Percentiles rank a stretch among this genome's conserved stretches.
Evolutionary conservation across 192 early-diverging fungal genomes (phyloP).

Genomic region (Podila clonocystis): DNA sequence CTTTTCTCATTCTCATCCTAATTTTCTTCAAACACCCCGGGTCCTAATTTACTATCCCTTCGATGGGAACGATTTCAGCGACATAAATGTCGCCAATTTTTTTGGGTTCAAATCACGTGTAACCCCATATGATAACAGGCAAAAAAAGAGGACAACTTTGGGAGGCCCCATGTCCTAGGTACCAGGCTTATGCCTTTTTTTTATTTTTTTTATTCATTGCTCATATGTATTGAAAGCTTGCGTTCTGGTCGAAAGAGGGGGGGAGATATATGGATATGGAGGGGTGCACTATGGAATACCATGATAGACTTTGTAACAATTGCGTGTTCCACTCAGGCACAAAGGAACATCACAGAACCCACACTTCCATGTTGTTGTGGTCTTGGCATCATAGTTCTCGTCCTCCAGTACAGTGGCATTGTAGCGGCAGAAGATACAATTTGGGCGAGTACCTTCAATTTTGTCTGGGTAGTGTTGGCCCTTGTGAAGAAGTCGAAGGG

Average conservation of each 20-base stretch:
- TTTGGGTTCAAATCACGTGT: too few relatives aligned
- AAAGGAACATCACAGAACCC: background rate
- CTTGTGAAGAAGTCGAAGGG: background rate
- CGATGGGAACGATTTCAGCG: too few relatives aligned
- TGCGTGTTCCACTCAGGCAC: background rate
- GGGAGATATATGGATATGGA: background rate
- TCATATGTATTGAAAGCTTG: background rate
- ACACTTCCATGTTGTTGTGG: background rate
- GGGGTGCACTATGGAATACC: background rate
- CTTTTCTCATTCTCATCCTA: too few relatives aligned
- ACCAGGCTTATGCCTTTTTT: too few relatives aligned
- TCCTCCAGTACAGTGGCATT: background rate
- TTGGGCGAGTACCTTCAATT: background rate
- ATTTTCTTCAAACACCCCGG: too few relatives aligned
- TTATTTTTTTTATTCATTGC: background rate
- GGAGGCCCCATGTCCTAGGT: too few relatives aligned
- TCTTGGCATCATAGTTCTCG: background rate
- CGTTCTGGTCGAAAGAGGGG: background rate
- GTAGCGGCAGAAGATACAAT: background rate
- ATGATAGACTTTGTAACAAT: background rate
- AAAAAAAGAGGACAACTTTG: too few relatives aligned
- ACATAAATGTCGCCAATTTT: too few relatives aligned
- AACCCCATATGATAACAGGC: too few relatives aligned
- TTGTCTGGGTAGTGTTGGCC: background rate
- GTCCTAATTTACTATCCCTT: too few relatives aligned